Evolutionary conservation across 345 rosid species (phyloP).

Genomic region (Populus tremula): DNA sequence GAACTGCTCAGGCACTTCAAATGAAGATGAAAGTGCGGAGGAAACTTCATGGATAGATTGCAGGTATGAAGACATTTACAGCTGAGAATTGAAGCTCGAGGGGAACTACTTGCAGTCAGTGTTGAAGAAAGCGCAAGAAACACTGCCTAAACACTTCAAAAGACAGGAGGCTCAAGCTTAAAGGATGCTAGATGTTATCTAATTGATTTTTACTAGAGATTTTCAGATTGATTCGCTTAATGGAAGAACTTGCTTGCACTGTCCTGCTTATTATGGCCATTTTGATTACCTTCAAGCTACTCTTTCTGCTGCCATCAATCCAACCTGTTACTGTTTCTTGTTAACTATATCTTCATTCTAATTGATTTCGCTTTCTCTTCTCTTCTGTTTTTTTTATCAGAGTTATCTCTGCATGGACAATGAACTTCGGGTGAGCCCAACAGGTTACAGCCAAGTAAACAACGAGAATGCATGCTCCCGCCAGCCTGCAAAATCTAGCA

Average conservation of each 20-base stretch:
- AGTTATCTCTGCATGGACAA: too few species aligned
- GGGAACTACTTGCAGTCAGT: slow-evolving; percentile 81
- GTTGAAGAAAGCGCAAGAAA: slow-evolving; percentile 79
- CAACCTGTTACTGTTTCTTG: slow-evolving; percentile 53
- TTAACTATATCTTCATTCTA: too few species aligned
- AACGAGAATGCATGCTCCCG: too few species aligned
- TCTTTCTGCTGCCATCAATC: slow-evolving; percentile 70
- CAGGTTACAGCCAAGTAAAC: too few species aligned
- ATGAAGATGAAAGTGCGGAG: slow-evolving; percentile 90
- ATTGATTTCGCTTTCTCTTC: too few species aligned
- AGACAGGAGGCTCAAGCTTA: too few species aligned
- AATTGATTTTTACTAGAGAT: too few species aligned
- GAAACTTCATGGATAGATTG: slow-evolving; percentile 83
- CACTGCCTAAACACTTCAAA: slow-evolving; percentile 41
- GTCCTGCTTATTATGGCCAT: slow-evolving; percentile 89
- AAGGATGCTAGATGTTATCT: too few species aligned
- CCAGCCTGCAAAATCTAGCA: too few species aligned
- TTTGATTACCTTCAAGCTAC: slow-evolving; percentile 74
- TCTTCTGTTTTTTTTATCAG: too few species aligned
- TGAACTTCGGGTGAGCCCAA: too few species aligned
- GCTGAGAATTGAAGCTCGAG: slow-evolving; percentile 94
- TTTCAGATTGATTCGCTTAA: slow-evolving; percentile 75
- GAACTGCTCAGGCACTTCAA: slow-evolving; percentile 75
- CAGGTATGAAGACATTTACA: slow-evolving; percentile 92
- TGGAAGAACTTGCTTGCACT: slow-evolving; percentile 91